Evolutionary conservation across 176 grass and related monocot species (phyloP).

Genomic region (Carex littledalei): DNA sequence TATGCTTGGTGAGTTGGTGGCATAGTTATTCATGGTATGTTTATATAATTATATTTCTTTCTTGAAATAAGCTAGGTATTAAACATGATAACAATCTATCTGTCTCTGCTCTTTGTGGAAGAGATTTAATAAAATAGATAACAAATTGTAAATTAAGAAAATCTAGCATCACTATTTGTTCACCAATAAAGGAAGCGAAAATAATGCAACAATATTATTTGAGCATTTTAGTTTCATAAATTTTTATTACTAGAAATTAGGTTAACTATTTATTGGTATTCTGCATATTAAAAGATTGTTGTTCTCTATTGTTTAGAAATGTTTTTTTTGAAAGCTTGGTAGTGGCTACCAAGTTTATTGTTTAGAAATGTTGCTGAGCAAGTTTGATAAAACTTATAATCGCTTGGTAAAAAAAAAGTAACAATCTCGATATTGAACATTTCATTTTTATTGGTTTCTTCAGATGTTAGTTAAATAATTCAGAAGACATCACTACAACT

Average conservation of each 20-base stretch:
- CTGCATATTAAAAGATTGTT: neutral
- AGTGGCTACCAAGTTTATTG: too few species aligned
- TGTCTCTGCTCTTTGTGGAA: neutral
- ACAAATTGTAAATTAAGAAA: neutral
- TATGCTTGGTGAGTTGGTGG: too few species aligned
- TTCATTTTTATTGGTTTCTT: neutral
- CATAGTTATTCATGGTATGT: too few species aligned
- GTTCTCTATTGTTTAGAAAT: neutral
- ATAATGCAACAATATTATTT: neutral
- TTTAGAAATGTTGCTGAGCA: neutral
- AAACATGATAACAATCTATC: neutral
- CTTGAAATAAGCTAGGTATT: too few species aligned
- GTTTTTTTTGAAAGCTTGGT: too few species aligned
- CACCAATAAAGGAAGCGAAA: neutral
- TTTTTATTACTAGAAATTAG: neutral
- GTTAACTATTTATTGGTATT: neutral
- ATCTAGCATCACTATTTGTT: neutral
- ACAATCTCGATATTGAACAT: neutral
- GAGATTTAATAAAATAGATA: neutral
- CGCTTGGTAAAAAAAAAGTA: neutral
- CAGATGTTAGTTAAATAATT: neutral
- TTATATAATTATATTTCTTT: too few species aligned
- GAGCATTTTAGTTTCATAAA: neutral
- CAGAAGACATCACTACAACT: neutral
- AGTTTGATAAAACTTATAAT: neutral